These are phyloP conservation scores for Colletotrichum tropicale DNA, from an alignment of 2,329 filamentous ascomycete genomes.

Conservation along the genomic window DNA sequence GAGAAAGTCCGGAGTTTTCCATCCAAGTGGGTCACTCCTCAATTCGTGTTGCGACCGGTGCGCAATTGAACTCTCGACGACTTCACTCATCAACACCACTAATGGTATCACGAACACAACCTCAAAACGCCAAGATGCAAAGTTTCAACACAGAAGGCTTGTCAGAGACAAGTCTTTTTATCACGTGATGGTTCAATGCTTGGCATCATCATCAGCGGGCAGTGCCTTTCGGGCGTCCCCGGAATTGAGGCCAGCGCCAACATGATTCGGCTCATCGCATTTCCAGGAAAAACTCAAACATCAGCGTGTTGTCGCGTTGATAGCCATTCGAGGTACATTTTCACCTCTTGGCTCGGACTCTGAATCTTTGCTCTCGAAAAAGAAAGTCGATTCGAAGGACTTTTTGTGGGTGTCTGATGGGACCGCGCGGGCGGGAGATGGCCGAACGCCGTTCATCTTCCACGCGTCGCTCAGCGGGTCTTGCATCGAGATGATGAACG, in stretches of 20 bases:
- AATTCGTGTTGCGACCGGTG: neutral
- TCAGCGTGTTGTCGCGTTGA: neutral
- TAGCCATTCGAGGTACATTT: neutral
- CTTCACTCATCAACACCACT: neutral
- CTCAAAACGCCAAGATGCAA: neutral
- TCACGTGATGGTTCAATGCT: neutral
- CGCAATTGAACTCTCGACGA: neutral
- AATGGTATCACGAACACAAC: neutral
- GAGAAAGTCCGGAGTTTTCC: neutral
- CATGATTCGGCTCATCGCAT: neutral
- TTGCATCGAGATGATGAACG: neutral
- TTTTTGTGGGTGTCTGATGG: neutral
- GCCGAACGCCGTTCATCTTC: neutral
- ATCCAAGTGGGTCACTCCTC: neutral
- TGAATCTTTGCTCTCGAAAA: neutral
- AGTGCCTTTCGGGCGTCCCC: neutral
- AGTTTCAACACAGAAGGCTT: neutral
- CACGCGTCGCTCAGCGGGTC: neutral
- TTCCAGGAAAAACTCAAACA: neutral
- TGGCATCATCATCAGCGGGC: neutral
- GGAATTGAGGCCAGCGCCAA: neutral
- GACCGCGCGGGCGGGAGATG: neutral
- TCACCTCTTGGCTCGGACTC: neutral
- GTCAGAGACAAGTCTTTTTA: neutral
- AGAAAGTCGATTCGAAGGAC: neutral